Base-by-base conservation (phyloP, 2,329 filamentous ascomycete genomes). In the Conoideocrella luteorostrata region DNA sequence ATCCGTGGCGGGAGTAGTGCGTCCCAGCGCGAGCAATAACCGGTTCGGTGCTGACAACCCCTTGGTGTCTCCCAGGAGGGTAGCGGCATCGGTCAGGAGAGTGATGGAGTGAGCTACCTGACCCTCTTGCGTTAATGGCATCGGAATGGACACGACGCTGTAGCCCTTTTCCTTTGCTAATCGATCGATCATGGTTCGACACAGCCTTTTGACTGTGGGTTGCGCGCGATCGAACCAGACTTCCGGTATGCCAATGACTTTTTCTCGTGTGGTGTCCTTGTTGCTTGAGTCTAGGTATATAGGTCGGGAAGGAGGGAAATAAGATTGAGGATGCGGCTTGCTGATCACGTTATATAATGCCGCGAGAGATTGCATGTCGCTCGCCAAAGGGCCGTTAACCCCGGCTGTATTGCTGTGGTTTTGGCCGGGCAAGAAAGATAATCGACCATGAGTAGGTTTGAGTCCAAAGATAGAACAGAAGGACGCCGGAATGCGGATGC, bases 401-500 rank as follows among this genome's bases (percentile, higher is more conserved):
- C 71, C 73, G 55, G 78, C 70, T 41, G 70, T 72, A 40, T 69
- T 72, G 53, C 68, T 69, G 61, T 71, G 70, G 46, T 66, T 70
- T 34, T 76, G 75, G 6, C 86, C 75, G 32, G 84, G 84, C 4
- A 70, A 15, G 32, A 34, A 34, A 15, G 32, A 10, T 17, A 34
- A 15, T 2, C 88, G 82, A 55, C 82, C 77, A 58, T 93, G 84
- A 0, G 79, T 82, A 1, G 86, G 72, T 63, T 95, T 95, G 45
- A 95, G 72, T 2, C 88, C 88, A 62, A 84, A 95, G 21, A 88
- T 65, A 39, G 88, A 87, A 59, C 87, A 91, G 67, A 85, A 91
- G 24, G 75, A 73, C 1, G 81, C 67, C 0, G 88, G 88, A 29
- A 91, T 77, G 29, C 88, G 80, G 45, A 87, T 77, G 47, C 81